Percentiles rank a stretch among this genome's conserved stretches.
Evolutionary conservation across 1,139 yeast species (phyloP).

Genomic region (Candida pseudocylindracea): DNA sequence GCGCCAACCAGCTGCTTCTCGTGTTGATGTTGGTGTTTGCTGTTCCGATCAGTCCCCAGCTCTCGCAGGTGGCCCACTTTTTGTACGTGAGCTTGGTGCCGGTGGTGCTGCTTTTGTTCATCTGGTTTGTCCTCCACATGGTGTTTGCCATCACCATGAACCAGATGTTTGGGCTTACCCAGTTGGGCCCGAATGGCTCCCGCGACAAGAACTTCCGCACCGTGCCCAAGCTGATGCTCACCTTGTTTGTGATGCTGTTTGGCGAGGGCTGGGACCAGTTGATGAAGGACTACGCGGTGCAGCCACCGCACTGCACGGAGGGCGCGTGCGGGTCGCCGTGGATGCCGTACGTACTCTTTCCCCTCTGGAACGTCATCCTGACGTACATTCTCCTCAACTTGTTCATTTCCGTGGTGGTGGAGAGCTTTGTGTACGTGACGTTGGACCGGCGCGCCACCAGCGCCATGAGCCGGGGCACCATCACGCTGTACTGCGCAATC

Average conservation of each 20-base stretch:
- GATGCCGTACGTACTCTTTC: slow-evolving; percentile 58
- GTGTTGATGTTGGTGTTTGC: slow-evolving; percentile 42
- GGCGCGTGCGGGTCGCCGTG: slow-evolving; percentile 44
- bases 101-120: slow-evolving; percentile 45
- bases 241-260: slow-evolving; percentile 69
- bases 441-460: too few relatives aligned
- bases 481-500: too few relatives aligned
- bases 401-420: slow-evolving; percentile 75
- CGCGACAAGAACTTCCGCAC: slow-evolving; percentile 63
- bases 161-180: slow-evolving; percentile 78
- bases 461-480: too few relatives aligned
- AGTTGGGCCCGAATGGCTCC: slow-evolving; percentile 53
- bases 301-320: slow-evolving; percentile 41
- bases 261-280: slow-evolving; percentile 96
- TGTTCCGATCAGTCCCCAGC: slow-evolving; percentile 55
- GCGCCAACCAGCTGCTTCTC: slow-evolving; percentile 38
- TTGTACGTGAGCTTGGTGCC: slow-evolving; percentile 62
- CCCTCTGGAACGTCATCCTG: slow-evolving; percentile 76
- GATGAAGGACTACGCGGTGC: slow-evolving; percentile 53
- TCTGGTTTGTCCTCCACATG: slow-evolving; percentile 70
- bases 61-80: slow-evolving; percentile 58
- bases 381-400: slow-evolving; percentile 89
- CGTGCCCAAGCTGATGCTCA: slow-evolving; percentile 60
- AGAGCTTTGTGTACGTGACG: slow-evolving; percentile 25
- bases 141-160: slow-evolving; percentile 85